Conservation (phyloP, 345 rosid species). For the Populus davidiana region DNA sequence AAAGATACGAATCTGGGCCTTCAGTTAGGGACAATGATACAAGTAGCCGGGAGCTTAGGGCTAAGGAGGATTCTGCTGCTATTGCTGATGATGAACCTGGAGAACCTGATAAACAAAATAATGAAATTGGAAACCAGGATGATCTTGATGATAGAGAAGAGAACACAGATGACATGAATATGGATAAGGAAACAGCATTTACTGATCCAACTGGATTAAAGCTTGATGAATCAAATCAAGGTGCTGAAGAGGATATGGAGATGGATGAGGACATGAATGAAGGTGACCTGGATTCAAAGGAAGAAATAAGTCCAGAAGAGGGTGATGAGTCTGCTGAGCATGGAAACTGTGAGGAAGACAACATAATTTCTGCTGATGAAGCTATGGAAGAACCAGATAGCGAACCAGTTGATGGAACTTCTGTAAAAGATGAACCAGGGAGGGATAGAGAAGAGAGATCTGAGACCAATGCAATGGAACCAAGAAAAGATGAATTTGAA, state of each 20-base stretch:
- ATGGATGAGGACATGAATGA: constrained; percentile 44
- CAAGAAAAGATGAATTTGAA: constrained; percentile 36
- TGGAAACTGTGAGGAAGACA: constrained; percentile 36
- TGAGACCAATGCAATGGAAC: constrained; percentile 36
- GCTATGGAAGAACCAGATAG: constrained; percentile 37
- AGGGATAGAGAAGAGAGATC: constrained; percentile 40
- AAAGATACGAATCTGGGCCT: constrained; percentile 78
- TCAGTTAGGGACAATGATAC: constrained; percentile 55
- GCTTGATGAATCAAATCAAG: constrained; percentile 48
- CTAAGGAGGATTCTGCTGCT: constrained; percentile 60
- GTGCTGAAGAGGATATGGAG: constrained; percentile 46
- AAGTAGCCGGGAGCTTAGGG: constrained; percentile 68
- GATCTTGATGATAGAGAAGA: constrained; percentile 44
- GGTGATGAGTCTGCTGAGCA: constrained; percentile 41
- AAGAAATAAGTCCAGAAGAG: constrained; percentile 47
- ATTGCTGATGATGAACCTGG: constrained; percentile 39
- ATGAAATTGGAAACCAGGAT: constrained; percentile 47
- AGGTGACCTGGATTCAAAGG: constrained; percentile 42
- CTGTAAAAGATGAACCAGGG: constrained; percentile 40
- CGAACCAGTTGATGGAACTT: constrained; percentile 39
- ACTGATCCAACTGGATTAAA: constrained; percentile 60
- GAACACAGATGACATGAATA: constrained; percentile 47
- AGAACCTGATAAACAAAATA: constrained; percentile 40
- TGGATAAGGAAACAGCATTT: constrained; percentile 63
- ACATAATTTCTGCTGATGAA: constrained; percentile 40